Base-by-base conservation (phyloP, 305 asterid species). In the Fraxinus greggii region DNA sequence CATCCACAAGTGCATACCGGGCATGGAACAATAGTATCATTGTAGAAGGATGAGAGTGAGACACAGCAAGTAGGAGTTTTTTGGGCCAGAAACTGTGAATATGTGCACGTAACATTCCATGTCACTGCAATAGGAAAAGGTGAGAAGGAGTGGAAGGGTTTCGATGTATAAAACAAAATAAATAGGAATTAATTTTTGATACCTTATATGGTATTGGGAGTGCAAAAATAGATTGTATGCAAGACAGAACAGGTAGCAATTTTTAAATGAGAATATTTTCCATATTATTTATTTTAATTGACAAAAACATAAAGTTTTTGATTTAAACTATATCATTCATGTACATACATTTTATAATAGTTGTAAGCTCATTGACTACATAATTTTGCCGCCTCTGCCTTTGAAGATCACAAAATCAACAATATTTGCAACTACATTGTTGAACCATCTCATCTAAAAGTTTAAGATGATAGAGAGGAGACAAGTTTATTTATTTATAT, bases 1-100 rank as follows among this genome's bases (percentile, higher is more conserved):
- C 98, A 94, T 81, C 98, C 98, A 82, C 98, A 94, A 4, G 96
- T 86, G 82, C 98, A 93, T 4, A 94, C 90, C 48, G 98, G 98
- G 87, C 98, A 94, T 5, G 94, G 96, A 7, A 94, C 97, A 61
- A 94, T 90, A 0, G 93, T 92, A 59, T 89, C 91, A 2, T 90
- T 94, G 86, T 92, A 90, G 77, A 92, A 91, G 0, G 96, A 89
- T 6, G 97, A 93, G 63, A 93, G 86, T 0, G 98, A 93, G 42
- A 92, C 97, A 5, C 98, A 93, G 81, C 98, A 93, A 8, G 87
- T 87, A 3, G 98, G 95, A 59, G 92, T 87, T 83, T 92, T 93
- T 76, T 89, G 92, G 78, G 95, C 97, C 45, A 93, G 86, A 85
- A 92, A 91, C 88, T 93, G 98, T 38, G 97, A 89, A 86, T 94